phyloP scores from a whole-genome alignment of 164 flowering plant species.

The Sextonia rubra region DNA sequence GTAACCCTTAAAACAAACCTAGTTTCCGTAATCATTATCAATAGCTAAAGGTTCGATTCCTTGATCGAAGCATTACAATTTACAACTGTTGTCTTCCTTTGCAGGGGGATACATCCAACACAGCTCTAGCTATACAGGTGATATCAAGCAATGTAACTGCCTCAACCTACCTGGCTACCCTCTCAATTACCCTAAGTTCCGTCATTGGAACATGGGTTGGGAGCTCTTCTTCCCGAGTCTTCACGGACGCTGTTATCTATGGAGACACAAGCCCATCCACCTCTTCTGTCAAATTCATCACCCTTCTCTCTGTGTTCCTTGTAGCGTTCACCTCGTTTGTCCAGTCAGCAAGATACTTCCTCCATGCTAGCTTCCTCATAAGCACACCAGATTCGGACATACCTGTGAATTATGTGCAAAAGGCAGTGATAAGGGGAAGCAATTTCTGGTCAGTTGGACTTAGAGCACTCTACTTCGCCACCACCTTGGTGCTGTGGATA shows the following conservation, averaged over 20 bases:
- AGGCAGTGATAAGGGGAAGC: slow-evolving; percentile 45
- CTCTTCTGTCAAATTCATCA: slow-evolving; percentile 45
- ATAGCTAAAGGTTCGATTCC: no score
- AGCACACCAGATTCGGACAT: slow-evolving; percentile 52
- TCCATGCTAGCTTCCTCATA: slow-evolving; percentile 56
- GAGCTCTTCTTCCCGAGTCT: slow-evolving; percentile 30
- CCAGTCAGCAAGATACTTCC: slow-evolving; percentile 44
- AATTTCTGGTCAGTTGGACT: slow-evolving; percentile 55
- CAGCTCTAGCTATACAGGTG: slow-evolving; percentile 35
- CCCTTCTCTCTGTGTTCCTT: slow-evolving; percentile 47
- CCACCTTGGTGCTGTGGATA: slow-evolving; percentile 44
- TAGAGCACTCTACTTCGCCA: slow-evolving; percentile 50
- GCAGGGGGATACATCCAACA: slow-evolving; percentile 36
- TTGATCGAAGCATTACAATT: background rate
- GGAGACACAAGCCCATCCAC: slow-evolving; percentile 47
- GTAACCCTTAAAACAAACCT: background rate
- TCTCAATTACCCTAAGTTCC: slow-evolving; percentile 47
- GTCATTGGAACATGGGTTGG: slow-evolving; percentile 68
- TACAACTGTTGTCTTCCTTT: background rate
- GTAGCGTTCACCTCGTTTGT: slow-evolving; percentile 56
- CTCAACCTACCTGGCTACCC: slow-evolving; percentile 47
- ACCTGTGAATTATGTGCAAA: slow-evolving; percentile 36
- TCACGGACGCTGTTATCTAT: slow-evolving; percentile 34
- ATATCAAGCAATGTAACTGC: slow-evolving; percentile 44
- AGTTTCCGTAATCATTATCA: background rate